Conservation (phyloP, 148 eudicot genomes). For the Diospyros kaki region DNA sequence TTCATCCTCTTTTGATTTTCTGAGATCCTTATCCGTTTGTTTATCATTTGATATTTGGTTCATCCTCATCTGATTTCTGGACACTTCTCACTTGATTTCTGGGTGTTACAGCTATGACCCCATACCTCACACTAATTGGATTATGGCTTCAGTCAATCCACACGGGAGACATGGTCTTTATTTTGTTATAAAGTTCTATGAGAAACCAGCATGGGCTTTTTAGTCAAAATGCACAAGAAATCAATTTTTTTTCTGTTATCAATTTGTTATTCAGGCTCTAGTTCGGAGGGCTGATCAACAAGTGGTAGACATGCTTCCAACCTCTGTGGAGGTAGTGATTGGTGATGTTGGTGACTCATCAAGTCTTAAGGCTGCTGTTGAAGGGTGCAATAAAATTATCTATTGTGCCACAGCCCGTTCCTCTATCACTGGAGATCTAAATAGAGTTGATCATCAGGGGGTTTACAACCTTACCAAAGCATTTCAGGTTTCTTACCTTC, state of each 20-base stretch:
- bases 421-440: conserved; percentile 87
- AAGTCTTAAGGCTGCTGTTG: conserved; percentile 54
- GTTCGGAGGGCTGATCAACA: conserved; percentile 68
- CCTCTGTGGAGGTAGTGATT: conserved; percentile 77
- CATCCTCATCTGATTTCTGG: too few species aligned
- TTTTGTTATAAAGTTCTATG: not conserved
- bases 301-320: conserved; percentile 81
- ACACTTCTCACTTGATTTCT: too few species aligned
- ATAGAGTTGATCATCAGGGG: conserved; percentile 82
- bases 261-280: conserved; percentile 51
- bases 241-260: not conserved
- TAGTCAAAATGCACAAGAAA: not conserved
- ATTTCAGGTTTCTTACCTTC: conserved; percentile 54
- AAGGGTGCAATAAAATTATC: conserved; percentile 85
- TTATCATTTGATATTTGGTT: too few species aligned
- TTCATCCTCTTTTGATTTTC: too few species aligned
- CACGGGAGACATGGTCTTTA: not conserved
- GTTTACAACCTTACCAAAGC: conserved; percentile 87
- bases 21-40: too few species aligned
- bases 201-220: not conserved
- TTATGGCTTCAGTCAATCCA: conserved; percentile 1
- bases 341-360: conserved; percentile 95
- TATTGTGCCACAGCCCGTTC: conserved; percentile 98
- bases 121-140: not conserved
- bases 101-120: not conserved